Evolutionary conservation across 2,329 filamentous ascomycete genomes (phyloP), one percentile per base, ranked within the genome.

Genomic region (Fonsecaea monophora): DNA sequence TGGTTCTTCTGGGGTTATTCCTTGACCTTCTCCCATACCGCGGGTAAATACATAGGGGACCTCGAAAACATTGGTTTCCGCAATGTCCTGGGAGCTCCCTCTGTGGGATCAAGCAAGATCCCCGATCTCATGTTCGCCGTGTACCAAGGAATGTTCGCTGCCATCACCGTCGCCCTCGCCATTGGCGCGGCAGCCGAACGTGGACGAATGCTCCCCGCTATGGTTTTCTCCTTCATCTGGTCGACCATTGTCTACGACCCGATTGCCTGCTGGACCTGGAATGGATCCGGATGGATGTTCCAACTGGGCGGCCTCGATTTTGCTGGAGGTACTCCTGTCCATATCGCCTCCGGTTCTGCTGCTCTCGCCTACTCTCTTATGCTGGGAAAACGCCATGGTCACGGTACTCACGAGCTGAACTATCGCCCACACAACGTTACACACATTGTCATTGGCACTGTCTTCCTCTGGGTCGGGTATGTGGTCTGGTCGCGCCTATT

Each of bases 1-100:
- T 97, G 93, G 92, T 96, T 96, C 83, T 94, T 96, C 83, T 96
- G 92, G 92, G 92, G 92, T 56, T 96, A 92, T 77, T 93, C 90
- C 4, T 81, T 95, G 10, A 87, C 91, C 56, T 95, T 94, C 77
- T 95, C 92, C 15, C 92, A 94, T 79, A 84, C 85, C 1, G 90
- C 90, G 32, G 89, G 89, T 55, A 86, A 83, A 50, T 96, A 87
- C 77, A 91, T 96, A 69, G 92, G 92, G 66, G 85, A 93, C 73
- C 82, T 96, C 32, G 80, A 86, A 71, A 94, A 96, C 81, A 88
- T 96, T 75, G 92, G 90, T 53, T 89, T 96, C 78, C 88, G 83
- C 71, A 84, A 90, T 77, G 91, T 95, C 30, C 84, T 96, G 37
- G 92, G 84, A 42, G 85, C 83, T 21, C 92, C 92, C 2, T 93